Evolutionary conservation across 1,284 basidiomycete species (phyloP).

Genomic region (Rugiboletus extremiorientalis): DNA sequence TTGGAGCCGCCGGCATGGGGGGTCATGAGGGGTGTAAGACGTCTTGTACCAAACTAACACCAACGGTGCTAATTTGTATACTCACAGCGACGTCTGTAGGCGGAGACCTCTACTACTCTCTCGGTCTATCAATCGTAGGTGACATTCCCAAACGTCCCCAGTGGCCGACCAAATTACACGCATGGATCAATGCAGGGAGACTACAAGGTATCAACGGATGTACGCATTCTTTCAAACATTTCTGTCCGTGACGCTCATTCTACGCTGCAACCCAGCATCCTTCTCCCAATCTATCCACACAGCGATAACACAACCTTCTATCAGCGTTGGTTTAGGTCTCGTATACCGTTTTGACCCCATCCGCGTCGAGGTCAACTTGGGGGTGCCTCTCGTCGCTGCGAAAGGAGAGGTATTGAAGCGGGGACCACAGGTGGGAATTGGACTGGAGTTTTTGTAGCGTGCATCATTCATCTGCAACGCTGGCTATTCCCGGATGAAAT

Average conservation of each 20-base stretch:
- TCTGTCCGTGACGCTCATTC: too few relatives aligned
- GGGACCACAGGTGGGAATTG: conserved; percentile 92
- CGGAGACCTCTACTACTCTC: conserved; percentile 86
- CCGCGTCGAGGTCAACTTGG: conserved; percentile 89
- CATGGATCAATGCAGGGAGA: conserved; percentile 85
- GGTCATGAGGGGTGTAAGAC: conserved; percentile 73
- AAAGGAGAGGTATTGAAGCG: conserved; percentile 76
- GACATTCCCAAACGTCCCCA: conserved; percentile 77
- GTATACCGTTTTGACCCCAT: conserved; percentile 87
- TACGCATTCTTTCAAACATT: conserved; percentile 22
- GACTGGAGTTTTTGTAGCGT: conserved; percentile 75
- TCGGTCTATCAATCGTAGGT: conserved; percentile 79
- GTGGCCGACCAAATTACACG: conserved; percentile 89
- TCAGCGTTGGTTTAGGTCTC: conserved; percentile 88
- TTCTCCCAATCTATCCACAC: conserved; percentile 12
- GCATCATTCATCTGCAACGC: conserved; percentile 6
- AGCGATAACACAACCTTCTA: conserved; percentile 48
- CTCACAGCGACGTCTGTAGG: conserved; percentile 75
- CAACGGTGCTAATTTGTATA: not conserved
- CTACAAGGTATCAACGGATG: conserved; percentile 66
- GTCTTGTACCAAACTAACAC: not conserved
- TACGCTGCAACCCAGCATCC: not conserved
- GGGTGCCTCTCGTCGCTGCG: conserved; percentile 81
- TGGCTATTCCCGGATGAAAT: not conserved
- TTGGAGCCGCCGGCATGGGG: conserved; percentile 84